Conservation (phyloP, 2,329 filamentous ascomycete genomes). For the Aureobasidium pullulans region DNA sequence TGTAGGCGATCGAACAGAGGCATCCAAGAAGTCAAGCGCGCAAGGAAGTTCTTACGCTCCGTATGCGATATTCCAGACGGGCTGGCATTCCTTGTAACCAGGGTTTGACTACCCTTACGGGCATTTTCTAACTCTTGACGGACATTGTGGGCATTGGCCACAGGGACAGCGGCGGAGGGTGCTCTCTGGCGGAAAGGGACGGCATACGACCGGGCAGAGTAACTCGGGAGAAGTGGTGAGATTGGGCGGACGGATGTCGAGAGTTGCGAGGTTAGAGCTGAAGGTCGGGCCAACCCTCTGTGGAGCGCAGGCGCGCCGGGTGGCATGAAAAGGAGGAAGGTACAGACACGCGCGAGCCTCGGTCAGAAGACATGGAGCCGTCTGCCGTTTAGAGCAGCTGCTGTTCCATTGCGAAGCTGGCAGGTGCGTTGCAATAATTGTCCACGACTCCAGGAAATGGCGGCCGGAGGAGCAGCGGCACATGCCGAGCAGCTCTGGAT, state of each 20-base stretch:
- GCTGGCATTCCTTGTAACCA: not conserved
- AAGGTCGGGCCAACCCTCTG: slow-evolving; percentile 39
- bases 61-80: not conserved
- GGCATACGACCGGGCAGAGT: not conserved
- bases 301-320: slow-evolving; percentile 30
- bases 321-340: slow-evolving; percentile 32
- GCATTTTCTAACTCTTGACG: slow-evolving; percentile 7
- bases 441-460: not conserved
- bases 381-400: slow-evolving; percentile 7
- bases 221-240: not conserved
- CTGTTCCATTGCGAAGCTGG: not conserved
- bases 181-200: not conserved
- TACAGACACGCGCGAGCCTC: slow-evolving; percentile 18
- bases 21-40: not conserved
- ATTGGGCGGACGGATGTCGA: not conserved
- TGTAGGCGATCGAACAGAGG: slow-evolving; percentile 1
- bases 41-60: slow-evolving; percentile 7
- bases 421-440: not conserved
- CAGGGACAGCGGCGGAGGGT: not conserved
- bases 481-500: not conserved
- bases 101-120: not conserved
- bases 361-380: slow-evolving; percentile 27
- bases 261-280: slow-evolving; percentile 25
- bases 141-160: not conserved
- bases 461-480: not conserved